Percentiles rank a stretch among this genome's conserved stretches.
These are phyloP conservation scores for Hyphopichia wangnamkhiaoensis DNA, from an alignment of 1,139 yeast genomes.

Conservation along the genomic window DNA sequence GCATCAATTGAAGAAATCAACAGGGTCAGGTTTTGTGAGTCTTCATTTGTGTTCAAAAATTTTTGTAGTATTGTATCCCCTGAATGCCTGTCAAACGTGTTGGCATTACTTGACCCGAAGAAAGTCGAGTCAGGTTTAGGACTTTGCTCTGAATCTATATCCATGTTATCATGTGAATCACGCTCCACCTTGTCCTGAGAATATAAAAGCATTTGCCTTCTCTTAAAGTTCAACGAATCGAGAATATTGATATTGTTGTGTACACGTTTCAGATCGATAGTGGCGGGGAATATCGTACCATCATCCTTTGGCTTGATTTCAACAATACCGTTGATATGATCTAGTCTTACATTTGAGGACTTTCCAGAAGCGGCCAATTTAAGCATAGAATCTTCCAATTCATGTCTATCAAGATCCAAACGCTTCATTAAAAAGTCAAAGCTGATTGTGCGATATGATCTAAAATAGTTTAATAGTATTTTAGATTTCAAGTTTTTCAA, in stretches of 20 bases:
- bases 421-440: conserved; percentile 26
- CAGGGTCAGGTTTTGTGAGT: neutral
- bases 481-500: conserved; percentile 33
- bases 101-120: neutral
- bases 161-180: conserved; percentile 14
- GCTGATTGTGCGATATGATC: conserved; percentile 29
- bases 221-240: conserved; percentile 13
- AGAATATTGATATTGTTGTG: conserved; percentile 28
- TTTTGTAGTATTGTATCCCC: neutral
- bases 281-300: conserved; percentile 12
- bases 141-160: conserved; percentile 9
- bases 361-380: conserved; percentile 48
- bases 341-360: conserved; percentile 44
- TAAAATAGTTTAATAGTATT: conserved; percentile 27
- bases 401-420: conserved; percentile 23
- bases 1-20: conserved; percentile 15
- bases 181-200: no score
- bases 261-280: conserved; percentile 24
- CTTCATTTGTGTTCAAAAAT: neutral
- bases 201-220: neutral
- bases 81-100: neutral
- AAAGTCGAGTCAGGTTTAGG: neutral
- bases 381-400: conserved; percentile 37
- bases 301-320: conserved; percentile 12
- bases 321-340: conserved; percentile 37